Evolutionary conservation across 2,329 filamentous ascomycete genomes (phyloP).

Genomic region (Tolypocladium pustulatum): DNA sequence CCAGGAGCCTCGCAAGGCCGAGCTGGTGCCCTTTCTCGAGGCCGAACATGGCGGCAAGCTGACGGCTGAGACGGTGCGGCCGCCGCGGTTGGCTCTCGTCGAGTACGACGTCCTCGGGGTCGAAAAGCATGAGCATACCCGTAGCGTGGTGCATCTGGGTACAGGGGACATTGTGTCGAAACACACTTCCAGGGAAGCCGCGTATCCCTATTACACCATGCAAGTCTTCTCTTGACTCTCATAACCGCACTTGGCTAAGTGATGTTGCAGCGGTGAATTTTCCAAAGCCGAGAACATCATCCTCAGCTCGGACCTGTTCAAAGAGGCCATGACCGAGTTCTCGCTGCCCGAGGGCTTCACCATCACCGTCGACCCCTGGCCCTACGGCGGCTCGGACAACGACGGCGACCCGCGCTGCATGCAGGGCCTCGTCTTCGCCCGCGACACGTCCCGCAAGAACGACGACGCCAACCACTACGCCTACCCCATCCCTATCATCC

Average conservation of each 20-base stretch:
- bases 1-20: constrained; percentile 49
- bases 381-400: constrained; percentile 42
- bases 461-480: constrained; percentile 52
- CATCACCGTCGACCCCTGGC: constrained; percentile 50
- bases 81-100: constrained; percentile 35
- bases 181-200: constrained; percentile 12
- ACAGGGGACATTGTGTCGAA: constrained; percentile 17
- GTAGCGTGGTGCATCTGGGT: constrained; percentile 27
- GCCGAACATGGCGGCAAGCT: constrained; percentile 46
- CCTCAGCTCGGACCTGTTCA: constrained; percentile 32
- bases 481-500: constrained; percentile 48
- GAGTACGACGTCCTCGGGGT: constrained; percentile 29
- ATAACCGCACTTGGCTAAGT: not conserved
- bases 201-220: constrained; percentile 23
- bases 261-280: constrained; percentile 24
- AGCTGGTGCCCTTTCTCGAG: constrained; percentile 49
- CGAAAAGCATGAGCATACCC: constrained; percentile 20
- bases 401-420: constrained; percentile 32
- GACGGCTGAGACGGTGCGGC: constrained; percentile 28
- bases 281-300: constrained; percentile 27
- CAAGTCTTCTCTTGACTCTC: not conserved
- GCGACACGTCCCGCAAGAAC: constrained; percentile 29
- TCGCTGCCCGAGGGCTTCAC: constrained; percentile 31
- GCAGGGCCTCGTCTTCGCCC: constrained; percentile 40
- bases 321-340: constrained; percentile 35